phyloP scores from a whole-genome alignment of 2,329 filamentous ascomycete genomes.

The Fusarium concolor region DNA sequence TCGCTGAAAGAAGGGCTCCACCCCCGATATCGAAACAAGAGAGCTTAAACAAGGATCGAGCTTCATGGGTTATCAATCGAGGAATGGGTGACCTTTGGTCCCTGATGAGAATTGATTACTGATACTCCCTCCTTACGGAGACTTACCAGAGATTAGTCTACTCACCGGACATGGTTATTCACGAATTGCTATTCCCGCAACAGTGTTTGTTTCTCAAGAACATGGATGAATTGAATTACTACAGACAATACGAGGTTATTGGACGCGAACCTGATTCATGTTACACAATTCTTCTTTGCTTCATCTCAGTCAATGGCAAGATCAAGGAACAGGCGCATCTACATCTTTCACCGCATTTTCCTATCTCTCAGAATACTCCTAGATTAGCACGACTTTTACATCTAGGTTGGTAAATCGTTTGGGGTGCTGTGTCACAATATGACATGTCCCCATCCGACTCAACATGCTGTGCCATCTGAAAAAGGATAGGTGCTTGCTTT shows the following conservation, averaged over 20 bases:
- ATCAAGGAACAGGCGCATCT: conserved; percentile 31
- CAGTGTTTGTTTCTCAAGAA: too few relatives aligned
- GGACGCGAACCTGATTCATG: background rate
- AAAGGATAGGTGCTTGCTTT: background rate
- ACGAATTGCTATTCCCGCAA: background rate
- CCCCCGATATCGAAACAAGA: conserved; percentile 22
- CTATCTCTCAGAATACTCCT: background rate
- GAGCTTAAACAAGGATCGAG: conserved; percentile 25
- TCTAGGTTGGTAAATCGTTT: background rate
- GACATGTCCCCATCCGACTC: conserved; percentile 19
- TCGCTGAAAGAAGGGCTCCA: conserved; percentile 19
- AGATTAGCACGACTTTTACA: background rate
- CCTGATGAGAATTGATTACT: background rate
- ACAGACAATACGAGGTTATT: background rate
- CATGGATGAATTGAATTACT: too few relatives aligned
- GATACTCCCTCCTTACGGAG: background rate
- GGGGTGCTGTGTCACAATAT: conserved; percentile 4
- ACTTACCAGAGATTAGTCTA: too few relatives aligned
- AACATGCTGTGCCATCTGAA: background rate
- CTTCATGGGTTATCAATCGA: conserved; percentile 8
- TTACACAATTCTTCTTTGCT: conserved; percentile 18
- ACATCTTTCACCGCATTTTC: conserved; percentile 28
- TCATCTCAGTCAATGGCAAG: conserved; percentile 30
- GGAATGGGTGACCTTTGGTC: background rate
- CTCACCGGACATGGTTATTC: background rate